phyloP scores from a whole-genome alignment of 257 asterid genomes.

The Forsythia viridissima region DNA sequence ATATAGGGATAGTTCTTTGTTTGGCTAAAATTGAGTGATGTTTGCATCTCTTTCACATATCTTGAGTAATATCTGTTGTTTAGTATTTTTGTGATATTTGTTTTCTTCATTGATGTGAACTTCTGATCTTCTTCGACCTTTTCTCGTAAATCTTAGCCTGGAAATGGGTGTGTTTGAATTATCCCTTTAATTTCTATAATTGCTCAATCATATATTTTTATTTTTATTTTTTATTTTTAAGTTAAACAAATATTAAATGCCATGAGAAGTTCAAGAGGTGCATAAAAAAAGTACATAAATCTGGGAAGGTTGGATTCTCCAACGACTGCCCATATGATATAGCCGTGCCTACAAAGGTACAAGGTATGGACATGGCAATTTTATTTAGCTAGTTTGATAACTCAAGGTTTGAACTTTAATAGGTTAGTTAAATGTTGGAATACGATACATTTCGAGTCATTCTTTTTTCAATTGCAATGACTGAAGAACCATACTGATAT shows the following conservation, averaged over 20 bases:
- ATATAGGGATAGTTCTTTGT: neutral
- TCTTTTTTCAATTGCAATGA: too few relatives aligned
- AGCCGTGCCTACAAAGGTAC: constrained; percentile 49
- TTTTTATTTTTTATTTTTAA: constrained; percentile 16
- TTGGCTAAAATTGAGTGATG: neutral
- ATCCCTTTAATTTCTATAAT: neutral
- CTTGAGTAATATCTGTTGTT: too few relatives aligned
- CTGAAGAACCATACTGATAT: too few relatives aligned
- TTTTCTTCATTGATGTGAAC: neutral
- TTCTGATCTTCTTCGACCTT: neutral
- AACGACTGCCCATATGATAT: constrained; percentile 41
- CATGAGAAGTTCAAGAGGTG: constrained; percentile 54
- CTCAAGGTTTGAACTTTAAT: constrained; percentile 44
- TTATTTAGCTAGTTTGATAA: constrained; percentile 44
- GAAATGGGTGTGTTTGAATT: neutral
- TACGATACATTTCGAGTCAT: too few relatives aligned
- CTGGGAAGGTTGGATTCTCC: constrained; percentile 46
- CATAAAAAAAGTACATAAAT: constrained; percentile 45
- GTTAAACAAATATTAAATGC: constrained; percentile 42
- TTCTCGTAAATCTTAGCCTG: neutral
- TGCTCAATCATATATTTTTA: neutral
- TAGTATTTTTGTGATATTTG: too few relatives aligned
- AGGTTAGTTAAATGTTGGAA: neutral
- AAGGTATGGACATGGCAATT: constrained; percentile 53
- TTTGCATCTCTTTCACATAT: neutral